These are phyloP conservation scores for Fusarium torulosum DNA, from an alignment of 2,329 filamentous ascomycete species.

Conservation along the genomic window DNA sequence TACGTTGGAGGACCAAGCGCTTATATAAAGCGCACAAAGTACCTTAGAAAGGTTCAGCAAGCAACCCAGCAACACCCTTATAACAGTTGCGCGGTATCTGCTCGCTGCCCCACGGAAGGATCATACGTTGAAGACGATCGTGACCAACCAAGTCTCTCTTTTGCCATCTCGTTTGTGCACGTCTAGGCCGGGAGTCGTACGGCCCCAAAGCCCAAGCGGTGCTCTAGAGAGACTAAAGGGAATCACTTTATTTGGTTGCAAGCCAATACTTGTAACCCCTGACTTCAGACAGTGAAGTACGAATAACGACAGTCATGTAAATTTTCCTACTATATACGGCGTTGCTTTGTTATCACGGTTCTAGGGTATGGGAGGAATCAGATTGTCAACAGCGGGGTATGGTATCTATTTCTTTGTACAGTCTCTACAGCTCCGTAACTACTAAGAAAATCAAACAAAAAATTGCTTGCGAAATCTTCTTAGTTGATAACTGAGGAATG, in stretches of 20 bases:
- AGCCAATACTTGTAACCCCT: background rate
- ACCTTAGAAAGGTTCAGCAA: background rate
- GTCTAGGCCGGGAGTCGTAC: too few species aligned
- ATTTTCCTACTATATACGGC: background rate
- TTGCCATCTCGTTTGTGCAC: too few species aligned
- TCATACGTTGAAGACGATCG: too few species aligned
- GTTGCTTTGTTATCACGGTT: background rate
- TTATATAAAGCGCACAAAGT: background rate
- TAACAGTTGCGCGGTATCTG: too few species aligned
- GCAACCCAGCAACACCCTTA: background rate
- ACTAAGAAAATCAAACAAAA: background rate
- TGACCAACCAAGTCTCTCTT: too few species aligned
- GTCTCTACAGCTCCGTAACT: background rate
- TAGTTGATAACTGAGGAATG: background rate
- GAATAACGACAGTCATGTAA: background rate
- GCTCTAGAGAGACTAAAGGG: too few species aligned
- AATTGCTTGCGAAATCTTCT: background rate
- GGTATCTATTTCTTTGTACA: background rate
- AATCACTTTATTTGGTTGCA: too few species aligned
- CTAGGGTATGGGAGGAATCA: background rate
- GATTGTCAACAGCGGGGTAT: background rate
- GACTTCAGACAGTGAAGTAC: background rate
- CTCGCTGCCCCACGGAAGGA: too few species aligned
- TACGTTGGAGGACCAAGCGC: background rate
- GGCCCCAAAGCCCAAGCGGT: too few species aligned